Evolutionary conservation across 1,139 yeast genomes (phyloP).

Genomic region (Candida sp.): DNA sequence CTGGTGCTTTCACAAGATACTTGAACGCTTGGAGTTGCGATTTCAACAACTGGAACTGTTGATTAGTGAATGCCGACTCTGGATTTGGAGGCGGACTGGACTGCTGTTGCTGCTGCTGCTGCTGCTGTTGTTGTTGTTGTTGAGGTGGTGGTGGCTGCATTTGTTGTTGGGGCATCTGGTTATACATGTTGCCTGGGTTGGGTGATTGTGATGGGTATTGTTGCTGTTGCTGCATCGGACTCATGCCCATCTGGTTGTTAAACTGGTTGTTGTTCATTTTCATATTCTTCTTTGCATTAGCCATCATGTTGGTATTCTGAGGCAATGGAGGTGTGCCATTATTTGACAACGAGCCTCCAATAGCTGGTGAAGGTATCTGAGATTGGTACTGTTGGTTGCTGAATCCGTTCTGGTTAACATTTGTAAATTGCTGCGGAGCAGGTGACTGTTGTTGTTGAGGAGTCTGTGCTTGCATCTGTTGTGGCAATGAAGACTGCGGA

Average conservation of each 20-base stretch:
- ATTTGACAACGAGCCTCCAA: slow-evolving; percentile 11
- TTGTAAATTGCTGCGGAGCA: slow-evolving; percentile 10
- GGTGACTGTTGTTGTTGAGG: slow-evolving; percentile 16
- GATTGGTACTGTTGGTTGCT: slow-evolving; percentile 7
- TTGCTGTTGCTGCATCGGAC: slow-evolving; percentile 12
- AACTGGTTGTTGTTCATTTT: slow-evolving; percentile 11
- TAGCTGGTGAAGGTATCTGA: slow-evolving; percentile 14
- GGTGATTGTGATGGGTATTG: slow-evolving; percentile 7
- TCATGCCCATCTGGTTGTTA: slow-evolving; percentile 9
- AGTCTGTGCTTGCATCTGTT: slow-evolving; percentile 6
- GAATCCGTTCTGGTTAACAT: slow-evolving; percentile 8
- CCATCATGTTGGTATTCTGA: slow-evolving; percentile 14
- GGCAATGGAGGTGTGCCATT: slow-evolving; percentile 15
- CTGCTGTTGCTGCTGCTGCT: slow-evolving; percentile 15
- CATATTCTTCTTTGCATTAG: slow-evolving; percentile 8
- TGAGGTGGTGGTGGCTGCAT: slow-evolving; percentile 9
- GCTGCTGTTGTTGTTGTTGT: slow-evolving; percentile 18
- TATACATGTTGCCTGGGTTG: slow-evolving; percentile 5
- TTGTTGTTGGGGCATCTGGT: slow-evolving; percentile 6
- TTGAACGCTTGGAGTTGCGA: slow-evolving; percentile 77
- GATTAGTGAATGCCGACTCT: slow-evolving; percentile 55
- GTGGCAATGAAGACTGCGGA: slow-evolving; percentile 5
- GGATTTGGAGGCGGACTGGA: slow-evolving; percentile 6
- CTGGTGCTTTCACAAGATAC: slow-evolving; percentile 56
- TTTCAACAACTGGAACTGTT: slow-evolving; percentile 67